Base-by-base conservation (phyloP, 2,329 filamentous ascomycete genomes). In the Xylariaceae sp. region DNA sequence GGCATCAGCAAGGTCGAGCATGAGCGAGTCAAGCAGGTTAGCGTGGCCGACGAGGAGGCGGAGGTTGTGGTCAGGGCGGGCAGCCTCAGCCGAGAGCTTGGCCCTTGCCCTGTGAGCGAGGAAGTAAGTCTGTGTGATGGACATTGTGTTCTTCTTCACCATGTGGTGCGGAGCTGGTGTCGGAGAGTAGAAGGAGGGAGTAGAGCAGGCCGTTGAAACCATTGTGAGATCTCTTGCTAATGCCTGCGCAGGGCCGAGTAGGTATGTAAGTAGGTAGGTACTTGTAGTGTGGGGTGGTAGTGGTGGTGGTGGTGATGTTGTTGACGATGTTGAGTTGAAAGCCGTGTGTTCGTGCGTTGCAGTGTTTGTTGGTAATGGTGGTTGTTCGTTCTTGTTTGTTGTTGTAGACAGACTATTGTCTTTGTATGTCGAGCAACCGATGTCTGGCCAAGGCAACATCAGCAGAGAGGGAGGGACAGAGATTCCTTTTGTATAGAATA, bases 81-180 rank as follows among this genome's bases (percentile, higher is more conserved):
- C 86, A 80, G 94, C 94, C 80, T 97, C 93, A 66, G 83, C 85
- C 67, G 92, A 92, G 73, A 99, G 92, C 91, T 99, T 99, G 70
- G 88, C 88, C 75, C 94, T 87, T 74, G 94, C 94, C 77, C 92
- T 93, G 82, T 96, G 92, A 74, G 94, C 94, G 71, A 97, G 88
- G 81, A 91, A 96, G 88, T 97, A 99, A 63, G 93, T 97, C 79
- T 97, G 92, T 34, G 93, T 95, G 80, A 97, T 88, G 75, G 89
- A 95, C 94, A 97, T 42, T 42, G 37, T 97, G 79, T 88, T 92
- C 77, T 92, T 89, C 79, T 88, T 82, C 74, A 79, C 77, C 66
- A 78, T 70, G 56, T 69, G 67, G 63, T 69, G 59, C 61, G 71
- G 67, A 60, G 73, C 66, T 62, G 69, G 59, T 59, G 67, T 67